Base-by-base conservation (phyloP, 2,329 filamentous ascomycete species). In the Geosmithia flava region DNA sequence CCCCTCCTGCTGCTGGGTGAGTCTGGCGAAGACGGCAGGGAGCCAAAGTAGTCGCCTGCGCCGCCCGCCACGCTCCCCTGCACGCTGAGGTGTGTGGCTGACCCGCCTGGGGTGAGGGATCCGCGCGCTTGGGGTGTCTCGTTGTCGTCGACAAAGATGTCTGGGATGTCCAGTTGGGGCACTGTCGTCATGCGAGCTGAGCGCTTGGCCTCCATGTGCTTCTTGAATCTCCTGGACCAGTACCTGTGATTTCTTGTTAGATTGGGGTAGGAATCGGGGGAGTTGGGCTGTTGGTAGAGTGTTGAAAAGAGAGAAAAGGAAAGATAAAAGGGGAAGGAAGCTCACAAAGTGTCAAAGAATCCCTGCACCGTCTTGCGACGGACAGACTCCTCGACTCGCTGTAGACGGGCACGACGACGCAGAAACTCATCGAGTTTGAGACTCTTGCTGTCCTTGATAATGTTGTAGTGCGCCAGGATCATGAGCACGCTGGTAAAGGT, bases 381-480 rank as follows among this genome's bases (percentile, higher is more conserved):
- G 42, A 97, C 88, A 55, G 93, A 88, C 65, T 98, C 91, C 57
- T 98, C 88, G 1, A 98, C 91, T 52, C 91, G 84, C 62, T 97
- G 91, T 45, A 98, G 74, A 47, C 91, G 81, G 30, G 90, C 88
- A 52, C 91, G 83, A 39, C 94, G 87, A 50, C 91, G 84, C 49
- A 98, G 68, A 63, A 95, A 98, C 61, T 98, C 93, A 59, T 98
- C 93, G 2, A 98, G 76, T 83, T 78, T 83, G 59, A 98, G 70
- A 65, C 89, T 95, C 73, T 96, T 96, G 70, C 85, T 96, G 65
- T 98, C 93, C 55, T 84, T 95, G 62, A 98, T 98, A 59, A 98
- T 89, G 59, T 97, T 98, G 74, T 98, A 95, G 65, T 98, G 93
- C 33, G 94, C 91, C 49, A 98, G 73, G 51, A 95, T 94, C 85